Base-by-base conservation (phyloP, 345 rosid species). In the Eucalyptus regnans region DNA sequence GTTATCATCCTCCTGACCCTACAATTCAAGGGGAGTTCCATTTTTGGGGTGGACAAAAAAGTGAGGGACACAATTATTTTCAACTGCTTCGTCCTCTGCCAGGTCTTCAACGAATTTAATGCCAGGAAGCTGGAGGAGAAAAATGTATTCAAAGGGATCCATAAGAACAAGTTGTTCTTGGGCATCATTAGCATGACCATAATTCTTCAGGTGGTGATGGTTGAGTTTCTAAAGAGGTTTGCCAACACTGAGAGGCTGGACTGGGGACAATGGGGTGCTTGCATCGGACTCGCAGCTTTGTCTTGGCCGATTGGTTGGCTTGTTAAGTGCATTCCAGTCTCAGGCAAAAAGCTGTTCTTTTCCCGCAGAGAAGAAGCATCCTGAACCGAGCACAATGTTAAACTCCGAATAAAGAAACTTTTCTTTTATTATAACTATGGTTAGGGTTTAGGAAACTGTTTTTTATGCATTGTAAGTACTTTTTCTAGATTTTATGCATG, bases 21-120 rank as follows among this genome's bases (percentile, higher is more conserved):
- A 48, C 96, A 96, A 71, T 97, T 95, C 86, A 91, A 90, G 66
- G 97, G 99, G 3, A 92, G 93, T 62, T 90, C 95, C 3, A 93
- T 95, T 12, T 12, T 97, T 86, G 89, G 88, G 0, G 95, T 94
- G 62, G 92, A 86, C 7, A 88, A 93, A 92, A 90, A 89, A 87
- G 96, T 94, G 81, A 95, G 94, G 41, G 91, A 94, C 83, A 95
- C 97, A 4, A 87, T 97, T 91, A 94, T 96, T 54, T 97, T 96
- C 91, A 97, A 97, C 68, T 92, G 91, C 7, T 96, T 96, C 58
- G 95, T 95, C 71, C 91, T 96, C 8, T 95, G 97, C 94, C 96
- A 96, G 46, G 97, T 97, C 81, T 96, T 95, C 66, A 97, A 97
- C 41, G 97, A 95, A 91, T 95, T 96, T 86, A 96, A 97, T 64